These are phyloP conservation scores for Pichia rugopelliculosa DNA, from an alignment of 805 yeast species.

Conservation along the genomic window DNA sequence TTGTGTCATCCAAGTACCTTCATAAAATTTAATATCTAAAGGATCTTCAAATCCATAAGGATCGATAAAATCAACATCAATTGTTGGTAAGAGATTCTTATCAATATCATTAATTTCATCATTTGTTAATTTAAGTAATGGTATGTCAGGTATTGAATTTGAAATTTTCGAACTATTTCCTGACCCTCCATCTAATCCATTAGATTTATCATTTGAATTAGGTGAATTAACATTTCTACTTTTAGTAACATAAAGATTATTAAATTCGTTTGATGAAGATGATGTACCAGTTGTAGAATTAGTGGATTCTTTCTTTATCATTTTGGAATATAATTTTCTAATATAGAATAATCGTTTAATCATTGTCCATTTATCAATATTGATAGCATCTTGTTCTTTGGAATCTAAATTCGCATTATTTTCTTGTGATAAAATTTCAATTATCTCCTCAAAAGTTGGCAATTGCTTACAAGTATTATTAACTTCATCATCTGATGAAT, in stretches of 20 bases:
- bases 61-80: slow-evolving; percentile 48
- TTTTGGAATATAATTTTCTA: slow-evolving; percentile 54
- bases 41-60: slow-evolving; percentile 92
- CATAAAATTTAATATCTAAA: slow-evolving; percentile 67
- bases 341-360: slow-evolving; percentile 64
- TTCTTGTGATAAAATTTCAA: slow-evolving; percentile 46
- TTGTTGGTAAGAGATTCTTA: slow-evolving; percentile 30
- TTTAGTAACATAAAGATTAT: neutral
- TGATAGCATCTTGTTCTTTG: slow-evolving; percentile 22
- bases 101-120: slow-evolving; percentile 35
- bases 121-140: slow-evolving; percentile 35
- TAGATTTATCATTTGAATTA: neutral
- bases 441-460: slow-evolving; percentile 53
- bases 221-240: neutral
- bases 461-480: slow-evolving; percentile 28
- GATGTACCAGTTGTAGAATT: slow-evolving; percentile 3
- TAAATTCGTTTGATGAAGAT: neutral
- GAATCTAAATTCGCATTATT: slow-evolving; percentile 20
- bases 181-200: slow-evolving; percentile 10
- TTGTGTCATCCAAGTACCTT: slow-evolving; percentile 75
- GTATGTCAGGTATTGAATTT: slow-evolving; percentile 11
- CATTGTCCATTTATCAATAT: slow-evolving; percentile 61
- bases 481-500: slow-evolving; percentile 24
- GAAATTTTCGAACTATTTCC: neutral
- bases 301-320: slow-evolving; percentile 8